Evolutionary conservation across 441 rosid genomes (phyloP).

Genomic region (Eutrema salsugineum): DNA sequence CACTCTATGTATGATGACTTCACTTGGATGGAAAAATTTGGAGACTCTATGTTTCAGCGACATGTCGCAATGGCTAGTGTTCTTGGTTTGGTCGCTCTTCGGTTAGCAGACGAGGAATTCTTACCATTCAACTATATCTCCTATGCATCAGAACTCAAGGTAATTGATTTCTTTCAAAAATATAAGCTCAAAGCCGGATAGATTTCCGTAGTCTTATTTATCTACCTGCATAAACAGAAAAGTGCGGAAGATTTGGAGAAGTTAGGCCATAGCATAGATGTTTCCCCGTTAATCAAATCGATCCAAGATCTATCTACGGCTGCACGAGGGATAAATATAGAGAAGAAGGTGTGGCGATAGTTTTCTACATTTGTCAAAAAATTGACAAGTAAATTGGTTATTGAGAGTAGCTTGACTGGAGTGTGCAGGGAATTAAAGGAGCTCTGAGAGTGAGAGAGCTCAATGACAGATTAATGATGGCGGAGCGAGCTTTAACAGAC

Average conservation of each 20-base stretch:
- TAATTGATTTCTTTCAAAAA: constrained; percentile 2
- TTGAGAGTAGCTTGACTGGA: background rate
- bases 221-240: constrained; percentile 38
- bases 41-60: constrained; percentile 75
- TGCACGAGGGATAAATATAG: constrained; percentile 44
- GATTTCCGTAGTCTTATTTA: background rate
- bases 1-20: constrained; percentile 90
- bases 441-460: constrained; percentile 53
- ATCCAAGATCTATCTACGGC: constrained; percentile 52
- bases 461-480: constrained; percentile 84
- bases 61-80: constrained; percentile 80
- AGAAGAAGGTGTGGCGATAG: constrained; percentile 48
- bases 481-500: constrained; percentile 79
- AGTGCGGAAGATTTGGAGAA: constrained; percentile 50
- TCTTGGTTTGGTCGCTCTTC: constrained; percentile 75
- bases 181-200: background rate
- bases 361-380: background rate
- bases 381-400: background rate
- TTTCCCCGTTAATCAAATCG: constrained; percentile 57
- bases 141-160: constrained; percentile 75
- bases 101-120: constrained; percentile 72
- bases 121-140: constrained; percentile 69
- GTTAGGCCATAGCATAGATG: constrained; percentile 37
- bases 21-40: constrained; percentile 80
- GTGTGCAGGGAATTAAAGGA: constrained; percentile 46